phyloP scores from a whole-genome alignment of 2,329 filamentous ascomycete genomes.

The Trichoderma asperellum region DNA sequence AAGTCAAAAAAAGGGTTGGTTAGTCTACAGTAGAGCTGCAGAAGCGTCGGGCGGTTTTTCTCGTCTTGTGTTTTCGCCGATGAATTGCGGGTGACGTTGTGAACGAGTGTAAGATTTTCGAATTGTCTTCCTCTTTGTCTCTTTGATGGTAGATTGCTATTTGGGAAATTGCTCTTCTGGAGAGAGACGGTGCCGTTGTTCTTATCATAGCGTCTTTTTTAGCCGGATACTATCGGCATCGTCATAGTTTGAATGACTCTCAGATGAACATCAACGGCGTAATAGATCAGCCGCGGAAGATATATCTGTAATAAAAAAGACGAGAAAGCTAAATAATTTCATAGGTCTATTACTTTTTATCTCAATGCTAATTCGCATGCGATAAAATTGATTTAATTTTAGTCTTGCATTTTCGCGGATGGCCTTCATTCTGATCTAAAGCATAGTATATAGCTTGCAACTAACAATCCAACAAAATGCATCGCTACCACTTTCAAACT shows the following conservation, averaged over 20 bases:
- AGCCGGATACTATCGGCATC: slow-evolving; percentile 26
- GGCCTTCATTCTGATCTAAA: neutral
- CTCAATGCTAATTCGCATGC: neutral
- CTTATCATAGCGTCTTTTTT: slow-evolving; percentile 23
- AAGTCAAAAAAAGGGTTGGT: neutral
- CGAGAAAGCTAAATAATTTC: neutral
- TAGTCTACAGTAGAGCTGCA: neutral
- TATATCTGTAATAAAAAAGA: neutral
- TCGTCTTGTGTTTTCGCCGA: neutral
- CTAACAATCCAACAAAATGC: neutral
- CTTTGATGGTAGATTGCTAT: neutral
- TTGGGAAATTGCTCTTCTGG: neutral
- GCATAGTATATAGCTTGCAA: neutral
- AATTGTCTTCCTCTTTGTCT: neutral
- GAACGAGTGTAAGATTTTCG: neutral
- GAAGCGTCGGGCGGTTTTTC: neutral
- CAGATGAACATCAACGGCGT: neutral
- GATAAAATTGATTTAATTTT: neutral
- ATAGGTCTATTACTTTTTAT: neutral
- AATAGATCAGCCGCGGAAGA: neutral
- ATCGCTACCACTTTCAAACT: too few species aligned
- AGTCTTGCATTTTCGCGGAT: neutral
- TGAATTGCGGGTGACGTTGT: neutral
- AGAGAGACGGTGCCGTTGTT: slow-evolving; percentile 6
- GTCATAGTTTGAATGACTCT: neutral